phyloP scores from a whole-genome alignment of 345 rosid genomes.

The Brassica carinata region DNA sequence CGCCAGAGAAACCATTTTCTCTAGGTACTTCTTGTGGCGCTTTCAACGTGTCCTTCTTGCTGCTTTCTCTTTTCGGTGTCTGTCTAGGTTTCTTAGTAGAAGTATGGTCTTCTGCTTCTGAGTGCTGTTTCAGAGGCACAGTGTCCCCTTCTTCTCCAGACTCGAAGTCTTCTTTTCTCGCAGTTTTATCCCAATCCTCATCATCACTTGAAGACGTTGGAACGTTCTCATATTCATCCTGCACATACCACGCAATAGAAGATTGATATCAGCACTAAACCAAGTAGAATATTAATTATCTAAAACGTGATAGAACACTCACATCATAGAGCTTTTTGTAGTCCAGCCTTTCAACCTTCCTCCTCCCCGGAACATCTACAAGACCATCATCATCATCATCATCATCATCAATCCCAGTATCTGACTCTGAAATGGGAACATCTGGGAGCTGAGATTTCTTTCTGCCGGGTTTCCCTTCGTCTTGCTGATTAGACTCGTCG shows the following conservation, averaged over 20 bases:
- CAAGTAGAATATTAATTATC: slow-evolving; percentile 13
- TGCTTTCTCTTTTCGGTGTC: slow-evolving; percentile 33
- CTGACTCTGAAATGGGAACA: slow-evolving; percentile 45
- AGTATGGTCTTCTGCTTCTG: slow-evolving; percentile 18
- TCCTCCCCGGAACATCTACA: slow-evolving; percentile 49
- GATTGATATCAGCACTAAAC: slow-evolving; percentile 16
- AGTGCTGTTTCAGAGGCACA: slow-evolving; percentile 30
- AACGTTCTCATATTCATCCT: slow-evolving; percentile 77
- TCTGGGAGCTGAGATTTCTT: slow-evolving; percentile 37
- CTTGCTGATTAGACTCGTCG: slow-evolving; percentile 41
- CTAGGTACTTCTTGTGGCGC: slow-evolving; percentile 12
- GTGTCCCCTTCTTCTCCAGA: slow-evolving; percentile 44
- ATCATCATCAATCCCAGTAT: slow-evolving; percentile 41
- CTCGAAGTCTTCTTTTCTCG: slow-evolving; percentile 32
- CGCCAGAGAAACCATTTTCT: slow-evolving; percentile 24
- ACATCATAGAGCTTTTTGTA: slow-evolving; percentile 89
- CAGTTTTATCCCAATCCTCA: slow-evolving; percentile 59
- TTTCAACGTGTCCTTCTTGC: slow-evolving; percentile 11
- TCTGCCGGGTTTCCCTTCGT: slow-evolving; percentile 39
- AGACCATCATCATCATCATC: slow-evolving; percentile 45
- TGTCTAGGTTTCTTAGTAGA: slow-evolving; percentile 35
- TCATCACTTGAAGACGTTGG: slow-evolving; percentile 57
- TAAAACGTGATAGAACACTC: slow-evolving; percentile 41
- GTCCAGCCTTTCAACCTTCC: slow-evolving; percentile 73
- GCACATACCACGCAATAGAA: slow-evolving; percentile 35